Evolutionary conservation across 805 yeast genomes (phyloP).

Genomic region (Ogataea henricii): DNA sequence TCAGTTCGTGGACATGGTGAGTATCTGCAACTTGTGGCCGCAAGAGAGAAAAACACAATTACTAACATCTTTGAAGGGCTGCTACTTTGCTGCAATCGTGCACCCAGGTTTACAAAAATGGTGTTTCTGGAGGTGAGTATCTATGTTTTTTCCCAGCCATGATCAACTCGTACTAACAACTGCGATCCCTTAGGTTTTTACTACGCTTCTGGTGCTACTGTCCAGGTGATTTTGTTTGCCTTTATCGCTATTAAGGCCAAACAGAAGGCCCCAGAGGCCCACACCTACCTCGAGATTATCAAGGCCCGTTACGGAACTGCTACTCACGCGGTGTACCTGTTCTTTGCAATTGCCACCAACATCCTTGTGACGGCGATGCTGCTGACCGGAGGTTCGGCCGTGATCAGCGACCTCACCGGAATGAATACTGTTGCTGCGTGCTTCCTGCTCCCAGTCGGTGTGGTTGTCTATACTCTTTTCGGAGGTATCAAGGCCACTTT

Average conservation of each 20-base stretch:
- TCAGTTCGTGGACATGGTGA: conserved; percentile 87
- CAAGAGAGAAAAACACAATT: neutral
- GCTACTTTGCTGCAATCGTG: conserved; percentile 75
- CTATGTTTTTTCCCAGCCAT: neutral
- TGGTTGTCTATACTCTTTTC: conserved; percentile 68
- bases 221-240: conserved; percentile 84
- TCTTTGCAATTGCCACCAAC: conserved; percentile 86
- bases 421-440: conserved; percentile 77
- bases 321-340: conserved; percentile 69
- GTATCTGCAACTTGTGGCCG: neutral
- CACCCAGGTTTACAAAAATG: conserved; percentile 75
- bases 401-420: conserved; percentile 78
- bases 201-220: conserved; percentile 90
- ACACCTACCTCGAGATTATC: conserved; percentile 85
- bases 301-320: conserved; percentile 76
- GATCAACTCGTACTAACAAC: neutral
- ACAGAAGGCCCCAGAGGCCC: conserved; percentile 87
- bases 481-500: conserved; percentile 87
- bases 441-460: conserved; percentile 80
- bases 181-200: conserved; percentile 35
- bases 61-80: conserved; percentile 37
- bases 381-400: conserved; percentile 87
- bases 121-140: conserved; percentile 60
- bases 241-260: conserved; percentile 87
- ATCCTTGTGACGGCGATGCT: conserved; percentile 91